phyloP scores from a whole-genome alignment of 257 asterid genomes.

The Solanum sitiens region DNA sequence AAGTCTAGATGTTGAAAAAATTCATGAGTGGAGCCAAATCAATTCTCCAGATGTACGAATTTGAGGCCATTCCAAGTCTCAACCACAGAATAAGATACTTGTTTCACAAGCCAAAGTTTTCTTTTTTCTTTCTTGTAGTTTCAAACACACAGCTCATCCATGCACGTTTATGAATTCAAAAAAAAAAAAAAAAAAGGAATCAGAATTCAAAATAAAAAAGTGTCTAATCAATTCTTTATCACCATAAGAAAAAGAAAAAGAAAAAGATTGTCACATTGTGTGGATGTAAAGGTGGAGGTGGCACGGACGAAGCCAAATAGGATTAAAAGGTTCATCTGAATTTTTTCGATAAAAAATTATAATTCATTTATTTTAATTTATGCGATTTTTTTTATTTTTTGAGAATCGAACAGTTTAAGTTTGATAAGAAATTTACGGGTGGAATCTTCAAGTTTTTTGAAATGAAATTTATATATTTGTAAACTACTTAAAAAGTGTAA shows the following conservation, averaged over 20 bases:
- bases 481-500: no score
- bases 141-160: neutral
- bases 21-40: neutral
- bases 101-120: neutral
- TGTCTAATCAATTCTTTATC: slow-evolving; percentile 1
- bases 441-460: no score
- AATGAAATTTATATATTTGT: no score
- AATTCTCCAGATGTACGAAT: neutral
- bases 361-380: no score
- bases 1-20: neutral
- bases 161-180: neutral
- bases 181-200: neutral
- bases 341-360: no score
- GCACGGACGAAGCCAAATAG: neutral
- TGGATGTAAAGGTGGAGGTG: neutral
- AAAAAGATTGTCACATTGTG: neutral
- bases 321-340: neutral
- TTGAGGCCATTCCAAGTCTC: neutral
- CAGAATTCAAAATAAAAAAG: neutral
- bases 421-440: no score
- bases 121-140: neutral
- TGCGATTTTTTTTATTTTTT: no score
- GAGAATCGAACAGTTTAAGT: no score
- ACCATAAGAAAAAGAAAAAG: neutral
- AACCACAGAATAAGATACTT: neutral